These are phyloP conservation scores for Colletotrichum scovillei DNA, from an alignment of 2,329 filamentous ascomycete genomes.

Conservation along the genomic window DNA sequence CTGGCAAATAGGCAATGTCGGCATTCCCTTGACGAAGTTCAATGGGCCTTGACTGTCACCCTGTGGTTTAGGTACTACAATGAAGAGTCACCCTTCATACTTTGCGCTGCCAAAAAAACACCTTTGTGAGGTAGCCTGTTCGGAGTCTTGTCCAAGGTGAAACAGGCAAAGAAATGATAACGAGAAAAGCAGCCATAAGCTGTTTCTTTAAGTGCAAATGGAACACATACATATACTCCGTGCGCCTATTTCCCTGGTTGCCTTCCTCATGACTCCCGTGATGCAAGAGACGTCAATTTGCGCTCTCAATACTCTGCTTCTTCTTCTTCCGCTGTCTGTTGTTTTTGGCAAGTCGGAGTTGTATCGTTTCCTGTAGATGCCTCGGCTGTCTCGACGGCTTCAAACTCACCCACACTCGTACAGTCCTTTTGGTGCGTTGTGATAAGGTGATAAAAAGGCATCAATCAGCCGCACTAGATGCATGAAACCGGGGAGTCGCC, in stretches of 20 bases:
- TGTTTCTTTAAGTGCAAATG: neutral
- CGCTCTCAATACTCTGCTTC: neutral
- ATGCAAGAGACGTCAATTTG: neutral
- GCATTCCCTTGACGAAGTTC: neutral
- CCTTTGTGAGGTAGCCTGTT: neutral
- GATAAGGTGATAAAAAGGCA: neutral
- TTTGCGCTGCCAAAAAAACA: neutral
- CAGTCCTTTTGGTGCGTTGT: neutral
- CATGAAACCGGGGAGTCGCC: neutral
- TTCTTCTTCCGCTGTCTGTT: neutral
- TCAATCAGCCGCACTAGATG: neutral
- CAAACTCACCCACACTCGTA: neutral
- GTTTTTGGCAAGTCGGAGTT: neutral
- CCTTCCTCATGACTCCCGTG: neutral
- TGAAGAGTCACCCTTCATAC: neutral
- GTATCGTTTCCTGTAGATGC: neutral
- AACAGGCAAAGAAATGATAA: neutral
- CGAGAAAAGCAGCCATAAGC: neutral
- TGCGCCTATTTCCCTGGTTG: slow-evolving; percentile 4
- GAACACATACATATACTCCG: slow-evolving; percentile 13
- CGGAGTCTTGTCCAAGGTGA: neutral
- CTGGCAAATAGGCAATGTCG: too few relatives aligned
- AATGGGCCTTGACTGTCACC: neutral
- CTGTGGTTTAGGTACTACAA: neutral
- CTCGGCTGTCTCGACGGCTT: neutral